A percentile compares a stretch with the other conserved stretches of the same genome.
Conservation (phyloP, 2,329 filamentous ascomycete genomes). For the Dothistroma septosporum region DNA sequence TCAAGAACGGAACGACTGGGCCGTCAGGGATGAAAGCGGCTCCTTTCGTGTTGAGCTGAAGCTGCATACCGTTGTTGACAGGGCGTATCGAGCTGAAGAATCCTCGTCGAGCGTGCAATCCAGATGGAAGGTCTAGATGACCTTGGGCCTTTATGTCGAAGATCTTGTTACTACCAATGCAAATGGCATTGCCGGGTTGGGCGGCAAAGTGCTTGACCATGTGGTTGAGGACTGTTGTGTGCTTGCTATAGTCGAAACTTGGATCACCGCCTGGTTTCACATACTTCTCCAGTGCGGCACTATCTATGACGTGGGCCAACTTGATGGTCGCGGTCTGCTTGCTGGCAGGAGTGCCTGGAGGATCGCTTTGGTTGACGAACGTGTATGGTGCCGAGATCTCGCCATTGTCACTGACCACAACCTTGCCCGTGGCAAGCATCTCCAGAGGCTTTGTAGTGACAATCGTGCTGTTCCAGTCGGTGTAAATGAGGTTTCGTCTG, state of each 20-base stretch:
- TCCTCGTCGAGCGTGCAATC: neutral
- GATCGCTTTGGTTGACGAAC: neutral
- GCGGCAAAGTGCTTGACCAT: slow-evolving; percentile 2
- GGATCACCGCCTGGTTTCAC: neutral
- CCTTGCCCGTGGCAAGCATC: neutral
- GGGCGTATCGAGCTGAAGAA: neutral
- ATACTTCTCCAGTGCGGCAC: neutral
- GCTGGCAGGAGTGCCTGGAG: neutral
- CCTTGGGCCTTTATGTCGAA: neutral
- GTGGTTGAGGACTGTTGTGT: neutral
- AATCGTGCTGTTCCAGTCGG: slow-evolving; percentile 1
- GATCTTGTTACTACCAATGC: neutral
- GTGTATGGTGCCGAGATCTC: neutral
- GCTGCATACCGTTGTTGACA: neutral
- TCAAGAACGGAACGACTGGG: neutral
- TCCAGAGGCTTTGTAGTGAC: slow-evolving; percentile 1
- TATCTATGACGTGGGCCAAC: neutral
- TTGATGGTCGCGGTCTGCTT: neutral
- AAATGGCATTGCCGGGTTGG: neutral
- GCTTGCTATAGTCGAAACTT: neutral
- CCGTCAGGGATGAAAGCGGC: neutral
- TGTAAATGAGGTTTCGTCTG: neutral
- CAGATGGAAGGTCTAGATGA: neutral
- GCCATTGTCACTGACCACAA: neutral
- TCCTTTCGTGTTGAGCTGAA: neutral